phyloP scores from a whole-genome alignment of 305 asterid genomes.

The Caryopteris hybrid region DNA sequence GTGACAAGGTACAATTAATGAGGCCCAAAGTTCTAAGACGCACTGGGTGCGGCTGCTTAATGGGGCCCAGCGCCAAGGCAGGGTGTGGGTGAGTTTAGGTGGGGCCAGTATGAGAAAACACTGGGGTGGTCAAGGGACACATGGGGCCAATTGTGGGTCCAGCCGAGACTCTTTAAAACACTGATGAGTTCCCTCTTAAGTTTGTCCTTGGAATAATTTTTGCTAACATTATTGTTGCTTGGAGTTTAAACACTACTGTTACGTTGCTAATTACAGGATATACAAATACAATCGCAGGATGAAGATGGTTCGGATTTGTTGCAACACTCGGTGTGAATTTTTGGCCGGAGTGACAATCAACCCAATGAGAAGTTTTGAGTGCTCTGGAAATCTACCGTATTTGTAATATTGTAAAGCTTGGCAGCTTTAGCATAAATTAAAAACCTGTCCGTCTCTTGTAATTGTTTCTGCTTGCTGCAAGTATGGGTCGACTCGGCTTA shows the following conservation, averaged over 20 bases:
- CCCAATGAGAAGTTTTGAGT: constrained; percentile 1
- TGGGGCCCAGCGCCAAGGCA: no score
- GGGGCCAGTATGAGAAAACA: no score
- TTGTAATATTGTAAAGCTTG: constrained; percentile 22
- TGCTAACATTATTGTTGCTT: background rate
- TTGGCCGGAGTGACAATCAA: background rate
- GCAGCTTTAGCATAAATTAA: constrained; percentile 12
- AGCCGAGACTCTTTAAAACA: background rate
- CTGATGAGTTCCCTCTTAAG: background rate
- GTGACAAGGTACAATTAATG: background rate
- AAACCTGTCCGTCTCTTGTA: constrained; percentile 6
- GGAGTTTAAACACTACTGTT: background rate
- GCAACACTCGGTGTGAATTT: constrained; percentile 45
- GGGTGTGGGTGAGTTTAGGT: no score
- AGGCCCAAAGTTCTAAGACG: background rate
- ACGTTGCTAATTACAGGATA: constrained; percentile 43
- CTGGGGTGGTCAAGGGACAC: no score
- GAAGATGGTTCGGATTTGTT: constrained; percentile 55
- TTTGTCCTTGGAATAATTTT: background rate
- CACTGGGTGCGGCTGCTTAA: no score
- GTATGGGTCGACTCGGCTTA: background rate
- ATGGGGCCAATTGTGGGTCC: no score
- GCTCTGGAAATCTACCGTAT: constrained; percentile 10
- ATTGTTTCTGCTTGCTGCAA: constrained; percentile 22
- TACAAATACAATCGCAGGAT: constrained; percentile 51